These are phyloP conservation scores for Pyrenophora graminea DNA, from an alignment of 2,329 filamentous ascomycete genomes.

Conservation along the genomic window DNA sequence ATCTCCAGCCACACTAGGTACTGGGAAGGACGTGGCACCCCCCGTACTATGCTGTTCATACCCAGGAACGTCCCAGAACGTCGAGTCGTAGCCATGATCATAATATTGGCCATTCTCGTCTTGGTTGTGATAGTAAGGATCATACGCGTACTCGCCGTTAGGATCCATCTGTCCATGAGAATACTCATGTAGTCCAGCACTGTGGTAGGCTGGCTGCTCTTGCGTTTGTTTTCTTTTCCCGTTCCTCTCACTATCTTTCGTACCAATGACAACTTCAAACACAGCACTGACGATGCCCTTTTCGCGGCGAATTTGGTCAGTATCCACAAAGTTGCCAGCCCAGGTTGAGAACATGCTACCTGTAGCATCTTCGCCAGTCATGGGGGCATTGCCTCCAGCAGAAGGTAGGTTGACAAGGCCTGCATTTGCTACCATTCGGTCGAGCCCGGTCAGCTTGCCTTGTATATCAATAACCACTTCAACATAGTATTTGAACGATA, in stretches of 20 bases:
- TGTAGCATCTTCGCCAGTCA: constrained; percentile 44
- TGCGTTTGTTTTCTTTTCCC: constrained; percentile 50
- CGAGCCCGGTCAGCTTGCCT: constrained; percentile 78
- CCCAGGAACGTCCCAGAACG: constrained; percentile 36
- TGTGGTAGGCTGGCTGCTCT: constrained; percentile 13
- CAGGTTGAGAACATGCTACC: constrained; percentile 57
- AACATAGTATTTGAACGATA: constrained; percentile 91
- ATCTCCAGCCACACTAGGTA: constrained; percentile 56
- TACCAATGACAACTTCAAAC: constrained; percentile 87
- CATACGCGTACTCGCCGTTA: constrained; percentile 25
- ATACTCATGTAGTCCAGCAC: constrained; percentile 30
- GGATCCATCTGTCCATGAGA: constrained; percentile 18
- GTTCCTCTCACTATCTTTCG: constrained; percentile 70
- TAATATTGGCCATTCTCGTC: constrained; percentile 40
- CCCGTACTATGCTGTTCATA: constrained; percentile 35
- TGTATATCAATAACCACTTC: constrained; percentile 93
- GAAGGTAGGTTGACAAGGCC: constrained; percentile 55
- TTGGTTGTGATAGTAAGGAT: constrained; percentile 37
- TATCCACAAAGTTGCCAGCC: constrained; percentile 79
- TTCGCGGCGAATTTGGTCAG: constrained; percentile 80
- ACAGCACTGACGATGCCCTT: constrained; percentile 88
- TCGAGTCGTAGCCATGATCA: constrained; percentile 39
- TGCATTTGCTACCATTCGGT: constrained; percentile 63
- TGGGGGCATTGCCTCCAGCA: constrained; percentile 47
- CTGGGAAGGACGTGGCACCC: constrained; percentile 52